A percentile compares a stretch with the other conserved stretches of the same genome.
These are phyloP conservation scores for Puya raimondii DNA, from an alignment of 176 grass and related monocot species.

Conservation along the genomic window DNA sequence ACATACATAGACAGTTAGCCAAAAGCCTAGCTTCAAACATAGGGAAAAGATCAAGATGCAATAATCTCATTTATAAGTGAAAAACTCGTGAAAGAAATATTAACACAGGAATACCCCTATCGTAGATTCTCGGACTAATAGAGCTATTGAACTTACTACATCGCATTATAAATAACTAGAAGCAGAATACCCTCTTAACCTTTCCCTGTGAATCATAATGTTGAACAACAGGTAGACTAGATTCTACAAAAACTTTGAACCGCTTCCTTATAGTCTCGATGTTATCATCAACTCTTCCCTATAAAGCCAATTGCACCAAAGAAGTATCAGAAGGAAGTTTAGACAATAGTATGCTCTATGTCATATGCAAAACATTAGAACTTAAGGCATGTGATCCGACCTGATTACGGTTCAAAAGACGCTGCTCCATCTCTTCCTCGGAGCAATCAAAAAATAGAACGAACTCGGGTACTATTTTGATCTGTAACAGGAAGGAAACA, in stretches of 20 bases:
- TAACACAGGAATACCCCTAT: neutral
- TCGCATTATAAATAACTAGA: neutral
- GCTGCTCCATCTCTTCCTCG: constrained; percentile 49
- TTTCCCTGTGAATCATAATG: constrained; percentile 43
- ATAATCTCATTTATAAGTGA: neutral
- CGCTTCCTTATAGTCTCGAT: constrained; percentile 69
- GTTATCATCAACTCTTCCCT: constrained; percentile 63
- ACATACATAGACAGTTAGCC: constrained; percentile 21
- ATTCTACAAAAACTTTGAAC: constrained; percentile 45
- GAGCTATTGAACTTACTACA: constrained; percentile 2
- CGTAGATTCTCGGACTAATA: neutral
- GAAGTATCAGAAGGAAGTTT: constrained; percentile 5
- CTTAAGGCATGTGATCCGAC: constrained; percentile 11
- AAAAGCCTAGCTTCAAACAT: constrained; percentile 6
- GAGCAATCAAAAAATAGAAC: constrained; percentile 78
- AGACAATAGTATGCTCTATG: constrained; percentile 1
- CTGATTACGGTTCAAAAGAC: constrained; percentile 44
- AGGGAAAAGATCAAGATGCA: neutral
- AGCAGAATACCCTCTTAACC: constrained; percentile 44
- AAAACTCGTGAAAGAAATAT: neutral
- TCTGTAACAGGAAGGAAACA: constrained; percentile 37
- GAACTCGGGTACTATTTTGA: constrained; percentile 67
- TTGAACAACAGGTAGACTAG: constrained; percentile 43
- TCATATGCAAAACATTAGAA: constrained; percentile 7
- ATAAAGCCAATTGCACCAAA: constrained; percentile 22